A percentile compares a stretch with the other conserved stretches of the same genome.
Evolutionary conservation across 2,329 filamentous ascomycete genomes (phyloP).

Genomic region (Thermothelomyces thermophilus): DNA sequence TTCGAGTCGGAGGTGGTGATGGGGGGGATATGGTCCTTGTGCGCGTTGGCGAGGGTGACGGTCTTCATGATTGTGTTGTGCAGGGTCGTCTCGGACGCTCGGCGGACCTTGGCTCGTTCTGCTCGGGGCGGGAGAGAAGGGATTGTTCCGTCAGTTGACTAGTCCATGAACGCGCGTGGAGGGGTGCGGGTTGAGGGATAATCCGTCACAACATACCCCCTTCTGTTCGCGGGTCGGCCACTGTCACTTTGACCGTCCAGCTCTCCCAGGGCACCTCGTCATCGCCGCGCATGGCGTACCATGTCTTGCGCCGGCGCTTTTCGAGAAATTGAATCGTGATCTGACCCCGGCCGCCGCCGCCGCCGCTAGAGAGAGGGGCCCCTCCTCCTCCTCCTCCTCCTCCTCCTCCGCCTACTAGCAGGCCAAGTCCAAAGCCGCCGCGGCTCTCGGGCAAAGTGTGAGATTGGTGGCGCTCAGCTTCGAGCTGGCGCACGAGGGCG

Average conservation of each 20-base stretch:
- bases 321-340: constrained; percentile 92
- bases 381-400: not conserved
- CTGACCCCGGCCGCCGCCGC: constrained; percentile 52
- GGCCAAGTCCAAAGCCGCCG: constrained; percentile 33
- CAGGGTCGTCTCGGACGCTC: constrained; percentile 84
- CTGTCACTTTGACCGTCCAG: constrained; percentile 91
- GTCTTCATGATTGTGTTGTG: constrained; percentile 86
- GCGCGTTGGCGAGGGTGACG: constrained; percentile 74
- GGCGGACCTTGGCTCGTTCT: constrained; percentile 84
- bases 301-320: constrained; percentile 76
- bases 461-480: constrained; percentile 44
- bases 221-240: constrained; percentile 83
- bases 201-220: constrained; percentile 32
- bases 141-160: not conserved
- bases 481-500: constrained; percentile 70
- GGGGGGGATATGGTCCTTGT: constrained; percentile 94
- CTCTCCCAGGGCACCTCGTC: constrained; percentile 96
- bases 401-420: not conserved
- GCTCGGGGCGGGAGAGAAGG: not conserved
- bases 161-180: not conserved
- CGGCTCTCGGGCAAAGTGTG: constrained; percentile 17
- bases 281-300: constrained; percentile 66
- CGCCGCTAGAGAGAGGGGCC: not conserved
- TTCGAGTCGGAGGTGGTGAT: constrained; percentile 90
- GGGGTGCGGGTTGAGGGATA: not conserved